phyloP scores from a whole-genome alignment of 1,284 basidiomycete species.

The Melampsora occidentalis region DNA sequence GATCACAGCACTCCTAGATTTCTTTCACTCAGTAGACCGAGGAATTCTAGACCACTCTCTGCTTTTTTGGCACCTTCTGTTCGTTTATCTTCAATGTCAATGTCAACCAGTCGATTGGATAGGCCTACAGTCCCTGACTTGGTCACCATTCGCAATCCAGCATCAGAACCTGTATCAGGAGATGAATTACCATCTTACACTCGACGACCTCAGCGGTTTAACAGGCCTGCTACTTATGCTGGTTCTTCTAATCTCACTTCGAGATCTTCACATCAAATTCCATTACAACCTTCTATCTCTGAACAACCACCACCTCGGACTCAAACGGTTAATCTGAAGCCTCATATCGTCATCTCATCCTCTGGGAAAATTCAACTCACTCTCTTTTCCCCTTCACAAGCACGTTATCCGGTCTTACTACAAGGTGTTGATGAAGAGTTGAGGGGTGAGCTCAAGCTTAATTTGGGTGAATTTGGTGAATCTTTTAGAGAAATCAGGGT shows the following conservation, averaged over 20 bases:
- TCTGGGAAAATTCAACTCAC: slow-evolving; percentile 26
- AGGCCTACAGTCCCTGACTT: neutral
- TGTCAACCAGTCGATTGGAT: neutral
- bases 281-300: neutral
- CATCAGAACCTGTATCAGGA: neutral
- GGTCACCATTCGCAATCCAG: neutral
- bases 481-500: slow-evolving; percentile 13
- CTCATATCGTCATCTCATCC: slow-evolving; percentile 12
- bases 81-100: neutral
- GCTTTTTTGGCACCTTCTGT: neutral
- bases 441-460: slow-evolving; percentile 2
- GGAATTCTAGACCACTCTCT: neutral
- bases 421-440: slow-evolving; percentile 20
- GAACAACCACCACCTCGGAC: neutral
- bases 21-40: neutral
- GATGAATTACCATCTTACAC: slow-evolving; percentile 18
- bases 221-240: neutral
- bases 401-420: slow-evolving; percentile 8
- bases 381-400: slow-evolving; percentile 1
- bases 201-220: neutral
- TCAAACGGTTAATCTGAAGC: neutral
- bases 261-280: neutral
- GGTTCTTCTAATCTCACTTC: neutral
- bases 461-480: slow-evolving; percentile 4
- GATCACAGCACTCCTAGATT: neutral